Evolutionary conservation across 2,329 filamentous ascomycete genomes (phyloP), one percentile per base, ranked within the genome.

Genomic region (Aspergillus sp.): DNA sequence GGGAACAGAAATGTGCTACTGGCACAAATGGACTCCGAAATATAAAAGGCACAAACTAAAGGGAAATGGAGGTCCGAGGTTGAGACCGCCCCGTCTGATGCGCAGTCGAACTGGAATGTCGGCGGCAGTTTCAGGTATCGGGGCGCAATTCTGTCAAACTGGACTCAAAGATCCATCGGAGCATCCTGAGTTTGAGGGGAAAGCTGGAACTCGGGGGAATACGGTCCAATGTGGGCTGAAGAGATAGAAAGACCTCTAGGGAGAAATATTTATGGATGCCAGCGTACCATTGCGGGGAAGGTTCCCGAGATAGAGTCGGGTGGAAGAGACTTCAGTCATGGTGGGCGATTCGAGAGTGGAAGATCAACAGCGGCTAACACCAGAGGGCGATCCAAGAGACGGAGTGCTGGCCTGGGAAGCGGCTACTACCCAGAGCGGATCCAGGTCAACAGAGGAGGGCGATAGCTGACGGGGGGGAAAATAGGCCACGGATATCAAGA

Each of bases 301-400:
- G 81, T 98, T 98, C 79, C 93, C 93, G 81, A 98, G 83, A 82
- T 98, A 99, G 68, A 98, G 90, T 81, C 95, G 87, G 73, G 93
- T 98, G 67, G 90, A 89, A 64, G 92, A 96, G 67, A 97, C 93
- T 81, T 96, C 91, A 71, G 87, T 89, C 86, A 91, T 92, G 68
- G 66, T 62, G 70, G 65, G 56, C 60, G 19, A 35, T 40, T 31
- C n/a, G 12, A 63, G 39, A 37, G 15, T 19, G 47, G 49, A 40
- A 54, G 47, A 46, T 40, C 19, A 53, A 41, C 45, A 54, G 37
- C 35, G 53, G 46, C n/a, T 23, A 39, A 50, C 19, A 51, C 54
- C 40, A 57, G 51, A 57, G 41, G 37, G 41, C 51, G 47, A 55
- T 15, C 47, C 47, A 27, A 40, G 39, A 45, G 48, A 44, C 27